phyloP scores from a whole-genome alignment of 768 basidiomycete genomes.

The Mycena olivaceomarginata region DNA sequence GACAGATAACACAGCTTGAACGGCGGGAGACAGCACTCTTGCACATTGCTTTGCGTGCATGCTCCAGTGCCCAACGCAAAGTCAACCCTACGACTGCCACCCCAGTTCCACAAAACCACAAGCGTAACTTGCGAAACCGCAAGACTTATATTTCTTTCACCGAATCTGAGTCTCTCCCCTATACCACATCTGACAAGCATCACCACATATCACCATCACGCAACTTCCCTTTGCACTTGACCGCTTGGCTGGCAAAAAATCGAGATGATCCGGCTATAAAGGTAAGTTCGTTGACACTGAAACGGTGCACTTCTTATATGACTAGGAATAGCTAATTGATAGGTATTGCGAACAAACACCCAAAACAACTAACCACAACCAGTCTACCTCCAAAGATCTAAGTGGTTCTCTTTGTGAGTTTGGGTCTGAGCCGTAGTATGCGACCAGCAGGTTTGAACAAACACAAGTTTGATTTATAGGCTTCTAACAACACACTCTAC shows the following conservation, averaged over 20 bases:
- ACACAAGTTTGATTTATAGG: too few relatives aligned
- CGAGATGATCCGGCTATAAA: slow-evolving; percentile 13
- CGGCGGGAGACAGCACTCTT: slow-evolving; percentile 15
- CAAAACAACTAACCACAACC: too few relatives aligned
- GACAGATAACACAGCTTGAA: slow-evolving; percentile 48
- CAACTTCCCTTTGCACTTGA: slow-evolving; percentile 32
- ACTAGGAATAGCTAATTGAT: too few relatives aligned
- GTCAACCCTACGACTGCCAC: not conserved
- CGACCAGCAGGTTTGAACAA: too few relatives aligned
- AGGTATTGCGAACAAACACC: too few relatives aligned
- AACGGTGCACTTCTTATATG: too few relatives aligned
- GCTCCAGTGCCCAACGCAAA: not conserved
- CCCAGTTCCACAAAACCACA: not conserved
- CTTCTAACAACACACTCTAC: too few relatives aligned
- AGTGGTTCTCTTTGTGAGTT: too few relatives aligned
- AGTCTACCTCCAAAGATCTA: too few relatives aligned
- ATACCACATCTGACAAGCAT: slow-evolving; percentile 35
- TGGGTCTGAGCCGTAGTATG: too few relatives aligned
- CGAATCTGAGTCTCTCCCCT: slow-evolving; percentile 29
- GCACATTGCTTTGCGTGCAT: slow-evolving; percentile 5
- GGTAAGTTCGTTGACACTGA: not conserved
- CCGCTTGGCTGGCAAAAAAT: slow-evolving; percentile 18
- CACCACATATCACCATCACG: slow-evolving; percentile 1
- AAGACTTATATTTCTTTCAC: slow-evolving; percentile 7
- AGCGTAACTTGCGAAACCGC: slow-evolving; percentile 5